phyloP scores from a whole-genome alignment of 192 early-diverging fungal species.

The Gonapodya prolifera region DNA sequence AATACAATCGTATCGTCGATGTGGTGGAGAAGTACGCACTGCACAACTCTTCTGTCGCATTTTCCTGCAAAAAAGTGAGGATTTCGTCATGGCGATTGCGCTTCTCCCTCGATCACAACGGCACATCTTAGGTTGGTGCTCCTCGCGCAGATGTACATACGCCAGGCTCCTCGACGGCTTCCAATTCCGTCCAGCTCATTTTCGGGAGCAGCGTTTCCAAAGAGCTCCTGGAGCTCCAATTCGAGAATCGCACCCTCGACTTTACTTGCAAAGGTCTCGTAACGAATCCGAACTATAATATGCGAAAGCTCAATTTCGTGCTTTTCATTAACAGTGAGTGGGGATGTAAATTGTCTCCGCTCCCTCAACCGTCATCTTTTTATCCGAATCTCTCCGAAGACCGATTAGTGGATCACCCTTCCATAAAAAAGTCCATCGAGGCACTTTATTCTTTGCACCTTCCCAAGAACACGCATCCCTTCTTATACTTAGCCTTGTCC shows the following conservation, averaged over 20 bases:
- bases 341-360: slow-evolving; percentile 5
- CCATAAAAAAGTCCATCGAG: slow-evolving; percentile 75
- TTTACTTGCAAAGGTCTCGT: slow-evolving; percentile 64
- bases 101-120: neutral
- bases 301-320: slow-evolving; percentile 71
- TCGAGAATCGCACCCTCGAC: slow-evolving; percentile 31
- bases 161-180: slow-evolving; percentile 30
- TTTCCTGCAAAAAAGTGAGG: slow-evolving; percentile 79
- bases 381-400: slow-evolving; percentile 27
- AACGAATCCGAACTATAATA: slow-evolving; percentile 78
- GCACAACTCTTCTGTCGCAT: slow-evolving; percentile 70
- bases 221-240: slow-evolving; percentile 57
- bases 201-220: slow-evolving; percentile 70
- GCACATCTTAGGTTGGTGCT: slow-evolving; percentile 21
- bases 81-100: neutral
- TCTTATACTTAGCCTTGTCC: slow-evolving; percentile 79
- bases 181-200: slow-evolving; percentile 71
- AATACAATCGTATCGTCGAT: slow-evolving; percentile 83
- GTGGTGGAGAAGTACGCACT: slow-evolving; percentile 86
- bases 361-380: neutral
- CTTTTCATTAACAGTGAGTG: slow-evolving; percentile 73
- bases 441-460: slow-evolving; percentile 63
- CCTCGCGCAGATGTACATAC: slow-evolving; percentile 73
- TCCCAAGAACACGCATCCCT: slow-evolving; percentile 79
- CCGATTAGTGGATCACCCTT: slow-evolving; percentile 66